Base-by-base conservation (phyloP, 352 stramenopile species). In the Phytopythium oedochilum region DNA sequence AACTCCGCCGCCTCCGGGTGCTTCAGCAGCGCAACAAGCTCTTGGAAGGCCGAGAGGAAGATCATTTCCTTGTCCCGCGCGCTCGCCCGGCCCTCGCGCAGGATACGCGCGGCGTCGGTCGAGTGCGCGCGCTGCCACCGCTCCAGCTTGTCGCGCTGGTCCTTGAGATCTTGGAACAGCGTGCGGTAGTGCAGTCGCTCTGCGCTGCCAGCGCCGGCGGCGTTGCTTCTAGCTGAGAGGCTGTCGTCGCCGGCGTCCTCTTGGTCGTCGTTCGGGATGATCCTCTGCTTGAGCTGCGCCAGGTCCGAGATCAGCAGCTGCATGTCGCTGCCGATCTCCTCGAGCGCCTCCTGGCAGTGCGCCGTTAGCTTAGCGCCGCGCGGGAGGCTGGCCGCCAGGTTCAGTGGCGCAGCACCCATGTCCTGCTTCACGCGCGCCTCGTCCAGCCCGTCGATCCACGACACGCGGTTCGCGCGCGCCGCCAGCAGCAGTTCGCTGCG, bases 401-500 rank as follows among this genome's bases (percentile, higher is more conserved):
- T 28, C 29, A 50, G 29, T 25, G 32, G 50, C 15, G 32, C 11
- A n/a, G 45, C 40, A 1, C 29, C 45, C 49, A 44, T 60, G 3
- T 55, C 28, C 17, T 29, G 35, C 31, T 29, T 31, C 3, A 5
- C n/a, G 23, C 43, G 53, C 32, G 48, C 29, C 18, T 67, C 56
- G 25, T 80, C 64, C 8, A 66, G 64, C 34, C 75, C 73, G 34
- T 94, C 81, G 48, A 94, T 64, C 83, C 83, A 94, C 3, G 79
- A 80, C 15, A 84, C 68, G 28, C 83, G 75, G 40, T 75, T 92
- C 14, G 69, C 73, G 18, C 83, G 75, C 28, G 83, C 83, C n/a
- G 80, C 75, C 36, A 78, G 53, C n/a, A 94, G 64, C 38, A 94
- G 68, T 59, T 94, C 75, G 28, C 64, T 67, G n/a, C 83, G 75